These are phyloP conservation scores for Sporothrix humicola DNA, from an alignment of 2,329 filamentous ascomycete genomes.

Conservation along the genomic window DNA sequence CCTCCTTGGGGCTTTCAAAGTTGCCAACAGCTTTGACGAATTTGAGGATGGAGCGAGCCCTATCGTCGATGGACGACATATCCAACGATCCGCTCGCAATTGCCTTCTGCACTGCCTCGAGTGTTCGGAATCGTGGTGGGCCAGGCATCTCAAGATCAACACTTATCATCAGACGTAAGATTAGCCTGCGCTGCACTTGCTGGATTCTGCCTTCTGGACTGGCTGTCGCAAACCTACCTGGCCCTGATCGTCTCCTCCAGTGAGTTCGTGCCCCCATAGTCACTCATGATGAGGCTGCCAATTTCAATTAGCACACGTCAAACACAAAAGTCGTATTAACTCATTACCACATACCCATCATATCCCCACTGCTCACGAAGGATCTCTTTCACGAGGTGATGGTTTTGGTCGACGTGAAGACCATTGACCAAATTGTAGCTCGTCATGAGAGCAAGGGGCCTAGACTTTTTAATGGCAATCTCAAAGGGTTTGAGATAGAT, in stretches of 20 bases:
- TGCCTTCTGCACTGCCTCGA: slow-evolving; percentile 2
- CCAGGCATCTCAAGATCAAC: slow-evolving; percentile 28
- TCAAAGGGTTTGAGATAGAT: slow-evolving; percentile 27
- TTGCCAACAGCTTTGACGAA: slow-evolving; percentile 7
- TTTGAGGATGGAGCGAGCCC: not conserved
- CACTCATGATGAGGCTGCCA: slow-evolving; percentile 15
- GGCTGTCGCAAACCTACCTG: slow-evolving; percentile 1
- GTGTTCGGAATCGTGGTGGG: not conserved
- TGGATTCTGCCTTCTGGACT: not conserved
- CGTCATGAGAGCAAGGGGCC: slow-evolving; percentile 13
- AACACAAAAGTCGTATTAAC: not conserved
- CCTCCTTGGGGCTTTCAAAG: slow-evolving; percentile 1
- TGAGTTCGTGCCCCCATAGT: slow-evolving; percentile 18
- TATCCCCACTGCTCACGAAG: slow-evolving; percentile 27
- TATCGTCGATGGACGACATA: slow-evolving; percentile 7
- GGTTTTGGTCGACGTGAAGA: slow-evolving; percentile 18
- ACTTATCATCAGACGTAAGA: not conserved
- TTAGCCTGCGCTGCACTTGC: not conserved
- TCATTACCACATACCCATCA: not conserved
- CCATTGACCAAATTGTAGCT: slow-evolving; percentile 26
- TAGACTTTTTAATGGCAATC: slow-evolving; percentile 22
- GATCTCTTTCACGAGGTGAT: slow-evolving; percentile 12
- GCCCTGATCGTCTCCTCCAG: slow-evolving; percentile 5
- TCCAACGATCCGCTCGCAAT: slow-evolving; percentile 11
- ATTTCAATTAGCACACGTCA: not conserved